Base-by-base conservation (phyloP, 129 eudicot species). In the Lactuca saligna region DNA sequence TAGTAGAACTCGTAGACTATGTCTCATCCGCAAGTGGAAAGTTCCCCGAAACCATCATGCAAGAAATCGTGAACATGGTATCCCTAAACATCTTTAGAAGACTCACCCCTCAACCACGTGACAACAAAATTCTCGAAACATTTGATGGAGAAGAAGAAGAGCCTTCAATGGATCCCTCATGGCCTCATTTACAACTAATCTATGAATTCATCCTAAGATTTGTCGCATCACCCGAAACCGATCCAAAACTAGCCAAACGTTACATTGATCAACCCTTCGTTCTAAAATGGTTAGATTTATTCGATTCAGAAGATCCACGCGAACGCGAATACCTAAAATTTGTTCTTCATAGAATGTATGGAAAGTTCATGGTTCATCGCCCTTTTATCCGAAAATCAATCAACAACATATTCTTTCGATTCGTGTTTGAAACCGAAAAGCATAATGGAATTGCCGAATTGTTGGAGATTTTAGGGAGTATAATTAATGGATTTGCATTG, bases 321-420 rank as follows among this genome's bases (percentile, higher is more conserved):
- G 95, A 88, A 57, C 84, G 95, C 33, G 95, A 87, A 34, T 87
- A 81, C 70, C 60, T 84, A 57, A 87, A 87, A 51, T 81, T 87
- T 3, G 85, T 87, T 44, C 81, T 87, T 8, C 95, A 87, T 74
- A 77, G 95, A 37, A 80, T 87, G 75, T 87, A 88, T n/a, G 95
- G 95, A 13, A 88, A 88, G 69, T 88, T 88, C 65, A 88, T 88
- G 95, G 95, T 88, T 25, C 95, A 87, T 54, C 89, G 95, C 17
- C 95, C 95, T 0, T 88, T 79, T 44, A 84, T 88, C 55, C 61
- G 95, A 69, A 88, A 88, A 80, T 77, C 90, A 3, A 88, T 88
- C 76, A 84, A 88, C 66, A 80, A 88, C 11, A 88, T 88, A 64
- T 85, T 88, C 31, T 85, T 74, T 44, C 86, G 83, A 9, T 84